Evolutionary conservation across 805 yeast genomes (phyloP).

Genomic region (Saccharomycopsis vini): DNA sequence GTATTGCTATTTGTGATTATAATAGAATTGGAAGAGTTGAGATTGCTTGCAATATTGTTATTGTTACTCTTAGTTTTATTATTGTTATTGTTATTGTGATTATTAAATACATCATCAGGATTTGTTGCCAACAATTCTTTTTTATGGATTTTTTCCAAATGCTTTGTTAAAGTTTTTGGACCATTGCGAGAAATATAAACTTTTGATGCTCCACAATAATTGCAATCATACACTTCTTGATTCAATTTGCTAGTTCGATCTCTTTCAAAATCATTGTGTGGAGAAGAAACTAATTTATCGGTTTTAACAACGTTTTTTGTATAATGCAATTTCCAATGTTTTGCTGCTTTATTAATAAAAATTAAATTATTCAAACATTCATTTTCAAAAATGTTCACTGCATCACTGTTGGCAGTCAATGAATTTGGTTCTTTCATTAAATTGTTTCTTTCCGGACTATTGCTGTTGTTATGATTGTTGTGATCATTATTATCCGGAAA

Average conservation of each 20-base stretch:
- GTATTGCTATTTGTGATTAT: not conserved
- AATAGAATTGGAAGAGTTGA: not conserved
- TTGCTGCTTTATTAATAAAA: conserved; percentile 11
- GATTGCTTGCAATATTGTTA: not conserved
- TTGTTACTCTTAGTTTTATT: too few species aligned
- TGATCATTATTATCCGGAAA: not conserved
- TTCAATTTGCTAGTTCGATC: not conserved
- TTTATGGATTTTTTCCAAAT: conserved; percentile 16
- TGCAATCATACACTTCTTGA: conserved; percentile 16
- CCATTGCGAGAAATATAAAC: conserved; percentile 18
- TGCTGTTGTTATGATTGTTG: not conserved
- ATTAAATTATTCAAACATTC: conserved; percentile 4
- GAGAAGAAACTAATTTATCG: not conserved
- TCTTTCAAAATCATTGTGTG: not conserved
- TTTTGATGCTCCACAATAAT: conserved; percentile 10
- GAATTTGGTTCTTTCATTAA: not conserved
- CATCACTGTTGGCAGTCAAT: not conserved
- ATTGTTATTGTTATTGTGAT: too few species aligned
- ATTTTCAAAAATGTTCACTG: conserved; percentile 1
- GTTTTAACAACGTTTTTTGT: conserved; percentile 9
- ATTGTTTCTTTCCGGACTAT: not conserved
- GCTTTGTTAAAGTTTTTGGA: conserved; percentile 17
- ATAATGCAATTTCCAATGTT: conserved; percentile 14
- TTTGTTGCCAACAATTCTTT: conserved; percentile 11
- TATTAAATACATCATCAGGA: not conserved